Evolutionary conservation across 73 alveolate genomes (phyloP).

Genomic region (Stentor coeruleus): DNA sequence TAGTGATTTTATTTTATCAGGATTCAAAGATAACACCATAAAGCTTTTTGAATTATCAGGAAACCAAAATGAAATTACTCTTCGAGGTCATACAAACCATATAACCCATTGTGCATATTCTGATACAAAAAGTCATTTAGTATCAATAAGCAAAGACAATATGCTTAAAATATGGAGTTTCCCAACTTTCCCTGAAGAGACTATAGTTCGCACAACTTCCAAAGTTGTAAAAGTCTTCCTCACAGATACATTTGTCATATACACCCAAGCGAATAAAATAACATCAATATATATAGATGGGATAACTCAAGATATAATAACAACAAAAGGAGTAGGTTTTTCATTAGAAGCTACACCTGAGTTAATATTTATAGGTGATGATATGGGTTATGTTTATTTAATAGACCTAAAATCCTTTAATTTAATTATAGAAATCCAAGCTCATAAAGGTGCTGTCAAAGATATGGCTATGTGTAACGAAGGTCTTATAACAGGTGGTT

Average conservation of each 20-base stretch:
- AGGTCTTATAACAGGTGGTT: background rate
- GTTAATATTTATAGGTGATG: background rate
- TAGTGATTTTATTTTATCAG: background rate
- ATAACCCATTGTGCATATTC: background rate
- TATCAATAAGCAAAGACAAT: background rate
- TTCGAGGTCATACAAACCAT: background rate
- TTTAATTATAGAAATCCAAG: background rate
- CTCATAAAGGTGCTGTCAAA: background rate
- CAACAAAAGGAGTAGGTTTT: background rate
- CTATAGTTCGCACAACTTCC: background rate
- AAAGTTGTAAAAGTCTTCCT: background rate
- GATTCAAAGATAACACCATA: background rate
- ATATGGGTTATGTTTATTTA: background rate
- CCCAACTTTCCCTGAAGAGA: background rate
- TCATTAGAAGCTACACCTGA: background rate
- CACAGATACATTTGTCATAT: background rate
- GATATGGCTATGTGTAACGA: background rate
- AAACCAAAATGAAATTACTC: background rate
- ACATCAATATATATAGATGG: background rate
- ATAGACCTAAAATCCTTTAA: background rate
- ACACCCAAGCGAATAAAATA: background rate
- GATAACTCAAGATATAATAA: background rate
- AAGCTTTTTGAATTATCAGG: background rate
- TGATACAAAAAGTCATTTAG: background rate
- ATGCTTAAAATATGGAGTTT: background rate